Evolutionary conservation across 2,329 filamentous ascomycete species (phyloP).

Genomic region (Penicillium sp.): DNA sequence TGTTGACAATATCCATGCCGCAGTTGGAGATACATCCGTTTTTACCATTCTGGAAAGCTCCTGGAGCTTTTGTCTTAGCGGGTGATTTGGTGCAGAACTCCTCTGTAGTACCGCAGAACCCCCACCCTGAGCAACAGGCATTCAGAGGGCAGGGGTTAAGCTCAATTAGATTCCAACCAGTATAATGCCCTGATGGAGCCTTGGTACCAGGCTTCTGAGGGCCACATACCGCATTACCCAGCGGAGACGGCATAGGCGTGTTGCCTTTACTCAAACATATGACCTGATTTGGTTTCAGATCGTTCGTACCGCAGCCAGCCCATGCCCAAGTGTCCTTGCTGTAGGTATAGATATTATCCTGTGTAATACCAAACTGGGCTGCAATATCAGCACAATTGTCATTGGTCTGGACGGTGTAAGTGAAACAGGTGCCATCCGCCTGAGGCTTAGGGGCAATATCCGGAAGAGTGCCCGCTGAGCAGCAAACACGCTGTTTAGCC

Average conservation of each 20-base stretch:
- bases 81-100: neutral
- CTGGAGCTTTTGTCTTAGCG: neutral
- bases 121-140: neutral
- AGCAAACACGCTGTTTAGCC: neutral
- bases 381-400: neutral
- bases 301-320: neutral
- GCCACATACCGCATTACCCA: neutral
- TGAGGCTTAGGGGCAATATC: neutral
- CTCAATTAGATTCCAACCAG: neutral
- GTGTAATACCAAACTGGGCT: neutral
- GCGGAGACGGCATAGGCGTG: neutral
- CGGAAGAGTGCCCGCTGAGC: neutral
- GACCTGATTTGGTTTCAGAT: neutral
- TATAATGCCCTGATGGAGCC: neutral
- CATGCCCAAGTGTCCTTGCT: neutral
- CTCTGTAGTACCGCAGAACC: neutral
- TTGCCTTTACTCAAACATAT: neutral
- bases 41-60: neutral
- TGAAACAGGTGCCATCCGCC: neutral
- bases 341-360: neutral
- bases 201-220: neutral
- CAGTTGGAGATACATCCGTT: constrained; percentile 1
- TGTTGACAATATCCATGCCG: constrained; percentile 15
- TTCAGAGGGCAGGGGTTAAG: neutral
- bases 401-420: neutral